Evolutionary conservation across 2,329 filamentous ascomycete genomes (phyloP).

Genomic region (Pyricularia grisea): DNA sequence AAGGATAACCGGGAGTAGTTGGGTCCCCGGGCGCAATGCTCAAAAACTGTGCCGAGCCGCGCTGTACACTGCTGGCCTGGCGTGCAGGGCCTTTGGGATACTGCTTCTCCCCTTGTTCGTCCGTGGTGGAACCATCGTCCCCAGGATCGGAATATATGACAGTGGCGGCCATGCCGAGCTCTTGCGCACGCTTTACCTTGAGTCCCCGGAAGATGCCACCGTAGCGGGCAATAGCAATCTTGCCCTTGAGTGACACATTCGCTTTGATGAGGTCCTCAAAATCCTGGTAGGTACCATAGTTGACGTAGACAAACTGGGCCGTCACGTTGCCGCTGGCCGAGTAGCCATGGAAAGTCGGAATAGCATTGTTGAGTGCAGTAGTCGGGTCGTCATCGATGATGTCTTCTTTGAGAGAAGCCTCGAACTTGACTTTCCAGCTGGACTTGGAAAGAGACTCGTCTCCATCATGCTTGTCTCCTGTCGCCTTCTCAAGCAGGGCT

Average conservation of each 20-base stretch:
- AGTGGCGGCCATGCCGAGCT: constrained; percentile 79
- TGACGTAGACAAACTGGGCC: constrained; percentile 76
- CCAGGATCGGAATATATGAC: constrained; percentile 84
- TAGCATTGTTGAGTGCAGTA: constrained; percentile 57
- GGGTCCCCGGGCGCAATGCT: constrained; percentile 65
- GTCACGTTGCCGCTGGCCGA: constrained; percentile 90
- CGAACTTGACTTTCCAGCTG: constrained; percentile 57
- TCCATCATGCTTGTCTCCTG: not conserved
- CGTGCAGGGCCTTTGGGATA: constrained; percentile 85
- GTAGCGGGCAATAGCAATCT: constrained; percentile 82
- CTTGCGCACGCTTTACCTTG: constrained; percentile 87
- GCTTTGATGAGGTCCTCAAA: constrained; percentile 72
- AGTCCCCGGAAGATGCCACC: constrained; percentile 80
- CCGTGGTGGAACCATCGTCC: constrained; percentile 74
- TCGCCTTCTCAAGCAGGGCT: constrained; percentile 45
- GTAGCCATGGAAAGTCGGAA: constrained; percentile 93
- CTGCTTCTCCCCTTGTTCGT: constrained; percentile 65
- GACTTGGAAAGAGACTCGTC: constrained; percentile 8
- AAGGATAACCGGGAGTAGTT: constrained; percentile 89
- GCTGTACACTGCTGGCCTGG: constrained; percentile 80
- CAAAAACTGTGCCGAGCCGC: constrained; percentile 77
- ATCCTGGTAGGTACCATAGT: constrained; percentile 81
- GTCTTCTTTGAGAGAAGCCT: constrained; percentile 77
- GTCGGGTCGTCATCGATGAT: constrained; percentile 76
- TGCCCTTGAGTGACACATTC: constrained; percentile 68